Base-by-base conservation (phyloP, 176 grass and related monocot species). In the Chrysopogon serrulatus region DNA sequence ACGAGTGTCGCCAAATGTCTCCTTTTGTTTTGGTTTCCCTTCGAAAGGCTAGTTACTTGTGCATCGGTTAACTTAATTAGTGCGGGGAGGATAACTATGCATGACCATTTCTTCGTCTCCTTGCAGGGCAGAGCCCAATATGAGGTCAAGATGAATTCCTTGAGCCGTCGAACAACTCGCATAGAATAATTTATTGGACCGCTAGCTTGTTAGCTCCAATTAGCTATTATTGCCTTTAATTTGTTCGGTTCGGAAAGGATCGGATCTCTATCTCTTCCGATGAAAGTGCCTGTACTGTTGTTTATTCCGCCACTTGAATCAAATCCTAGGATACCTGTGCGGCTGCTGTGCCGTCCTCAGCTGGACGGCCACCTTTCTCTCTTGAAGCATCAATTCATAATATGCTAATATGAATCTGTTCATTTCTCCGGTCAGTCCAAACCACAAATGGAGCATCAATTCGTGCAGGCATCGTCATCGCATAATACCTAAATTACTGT, bases 131-230 rank as follows among this genome's bases (percentile, higher is more conserved):
- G 5, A 62, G 33, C 18, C 14, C 33, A 33, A 74, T 9, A 74
- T 65, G 84, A 80, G 42, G 84, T 30, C 77, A 10, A 9, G 77
- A 39, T 23, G 67, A 18, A 71, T 79, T 73, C 41, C 54, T 54
- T 57, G 43, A 65, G 28, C 43, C 49, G n/a, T 74, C 54, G 12
- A 86, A 80, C 68, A 42, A 65, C 33, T 80, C 11, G 6, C 10
- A 11, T 73, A 62, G 14, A 78, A 34, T 60, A 78, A 18, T 45
- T 30, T 6, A 57, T 15, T 62, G 75, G 51, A 47, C 31, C 41
- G 43, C n/a, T 51, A 37, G n/a, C 34, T 61, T 48, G 2, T 30
- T 51, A 26, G 7, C 5, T 37, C 8, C 34, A 34, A 2, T 14
- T 8, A 34, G 33, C 6, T 32, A n/a, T n/a, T n/a, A n/a, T n/a